Evolutionary conservation across 148 eudicot species (phyloP).

Genomic region (Heliosperma pusillum): DNA sequence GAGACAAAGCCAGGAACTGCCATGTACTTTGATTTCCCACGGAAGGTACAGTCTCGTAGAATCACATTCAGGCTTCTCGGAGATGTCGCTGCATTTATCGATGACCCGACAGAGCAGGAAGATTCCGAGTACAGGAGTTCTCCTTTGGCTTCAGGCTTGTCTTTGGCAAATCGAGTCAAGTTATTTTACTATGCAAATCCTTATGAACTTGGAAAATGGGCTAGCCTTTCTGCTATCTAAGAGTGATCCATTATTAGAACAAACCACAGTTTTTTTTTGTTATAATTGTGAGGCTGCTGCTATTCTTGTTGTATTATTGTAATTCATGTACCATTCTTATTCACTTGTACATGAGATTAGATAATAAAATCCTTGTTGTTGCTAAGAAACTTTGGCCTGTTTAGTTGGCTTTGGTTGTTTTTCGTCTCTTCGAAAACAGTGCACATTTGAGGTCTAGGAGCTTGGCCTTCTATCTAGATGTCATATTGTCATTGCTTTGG

Average conservation of each 20-base stretch:
- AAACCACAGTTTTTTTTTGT: not conserved
- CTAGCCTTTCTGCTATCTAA: constrained; percentile 34
- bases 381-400: too few species aligned
- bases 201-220: constrained; percentile 93
- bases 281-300: not conserved
- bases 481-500: too few species aligned
- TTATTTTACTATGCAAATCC: constrained; percentile 84
- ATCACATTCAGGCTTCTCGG: constrained; percentile 75
- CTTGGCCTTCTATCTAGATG: too few species aligned
- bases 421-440: too few species aligned
- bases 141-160: constrained; percentile 64
- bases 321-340: not conserved
- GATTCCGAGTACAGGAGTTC: constrained; percentile 48
- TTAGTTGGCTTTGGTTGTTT: too few species aligned
- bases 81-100: constrained; percentile 69
- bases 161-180: constrained; percentile 72
- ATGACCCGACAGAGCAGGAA: constrained; percentile 77
- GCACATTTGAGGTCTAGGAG: too few species aligned
- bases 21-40: constrained; percentile 88
- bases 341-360: not conserved
- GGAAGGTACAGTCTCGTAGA: constrained; percentile 61
- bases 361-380: too few species aligned
- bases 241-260: not conserved
- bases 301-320: not conserved
- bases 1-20: constrained; percentile 79